Evolutionary conservation across 1,284 basidiomycete species (phyloP).

Genomic region (Pseudozyma thailandica): DNA sequence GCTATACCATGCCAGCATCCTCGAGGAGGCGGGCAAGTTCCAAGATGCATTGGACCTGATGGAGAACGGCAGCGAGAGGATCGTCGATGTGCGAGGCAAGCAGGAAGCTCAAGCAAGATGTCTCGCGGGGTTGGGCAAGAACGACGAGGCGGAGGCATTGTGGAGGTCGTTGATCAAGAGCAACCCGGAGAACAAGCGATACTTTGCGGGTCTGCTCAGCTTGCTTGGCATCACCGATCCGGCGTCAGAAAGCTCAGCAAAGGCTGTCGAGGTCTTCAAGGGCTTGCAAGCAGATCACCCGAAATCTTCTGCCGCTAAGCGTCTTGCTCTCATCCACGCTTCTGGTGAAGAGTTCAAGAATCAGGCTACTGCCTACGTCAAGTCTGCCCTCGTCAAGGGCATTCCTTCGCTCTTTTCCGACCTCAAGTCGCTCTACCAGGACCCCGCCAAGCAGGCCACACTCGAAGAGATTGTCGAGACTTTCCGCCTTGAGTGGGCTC

Average conservation of each 20-base stretch:
- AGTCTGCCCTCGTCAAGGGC: conserved; percentile 80
- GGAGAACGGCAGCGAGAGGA: conserved; percentile 17
- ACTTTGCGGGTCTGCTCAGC: conserved; percentile 80
- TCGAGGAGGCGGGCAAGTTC: conserved; percentile 77
- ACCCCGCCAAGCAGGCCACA: conserved; percentile 74
- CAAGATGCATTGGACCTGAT: conserved; percentile 69
- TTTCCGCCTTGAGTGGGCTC: conserved; percentile 52
- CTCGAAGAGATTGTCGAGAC: conserved; percentile 77
- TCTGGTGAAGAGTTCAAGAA: conserved; percentile 75
- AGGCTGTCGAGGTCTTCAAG: conserved; percentile 38
- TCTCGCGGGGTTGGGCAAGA: conserved; percentile 75
- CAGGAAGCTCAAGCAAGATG: conserved; percentile 40
- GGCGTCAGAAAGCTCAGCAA: conserved; percentile 5
- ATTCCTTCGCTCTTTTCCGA: conserved; percentile 94
- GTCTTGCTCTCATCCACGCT: conserved; percentile 52
- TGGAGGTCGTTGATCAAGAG: conserved; percentile 84
- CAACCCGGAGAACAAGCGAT: conserved; percentile 85
- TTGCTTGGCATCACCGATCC: conserved; percentile 75
- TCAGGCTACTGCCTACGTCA: conserved; percentile 78
- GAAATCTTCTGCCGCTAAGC: conserved; percentile 54
- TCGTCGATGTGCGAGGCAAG: conserved; percentile 67
- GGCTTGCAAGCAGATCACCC: conserved; percentile 51
- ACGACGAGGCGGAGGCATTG: conserved; percentile 78
- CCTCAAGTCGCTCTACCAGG: conserved; percentile 85
- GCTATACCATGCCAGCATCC: conserved; percentile 81